Base-by-base conservation (phyloP, 306 rosid genomes). In the Lithocarpus polystachyus region DNA sequence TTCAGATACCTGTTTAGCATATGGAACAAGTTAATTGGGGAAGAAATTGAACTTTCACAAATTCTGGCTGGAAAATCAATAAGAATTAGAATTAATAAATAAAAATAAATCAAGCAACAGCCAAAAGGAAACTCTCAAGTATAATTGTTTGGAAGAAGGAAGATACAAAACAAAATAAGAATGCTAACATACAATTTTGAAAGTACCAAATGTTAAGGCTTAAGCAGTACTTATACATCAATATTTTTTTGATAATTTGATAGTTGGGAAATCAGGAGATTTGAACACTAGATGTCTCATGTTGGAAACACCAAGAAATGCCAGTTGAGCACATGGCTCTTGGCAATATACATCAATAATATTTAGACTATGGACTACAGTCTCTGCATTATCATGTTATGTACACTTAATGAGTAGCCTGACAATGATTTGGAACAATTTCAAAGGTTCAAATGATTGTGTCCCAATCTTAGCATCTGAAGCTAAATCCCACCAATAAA, bases 1-100 rank as follows among this genome's bases (percentile, higher is more conserved):
- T 37, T 37, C 11, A 37, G 45, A 37, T 37, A 37, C 45, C 45
- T 37, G 45, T 37, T 89, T 40, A n/a, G 52, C 53, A 88, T 59
- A 77, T 13, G 64, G 71, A 86, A 83, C 74, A 69, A 81, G 81
- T 82, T 75, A 85, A 20, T 60, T 57, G 35, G 33, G 67, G 72
- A 71, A 28, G 69, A 48, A 51, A 76, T 43, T 28, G 12, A 52
- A 56, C 71, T 65, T 65, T 33, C 15, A 65, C 24, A 65, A 65
- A 65, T 31, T 33, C 23, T 6, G 48, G 71, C 35, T 2, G 14
- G 71, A 65, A 65, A 31, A 40, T 31, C 18, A 2, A 65, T 28
- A 62, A 11, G 40, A 65, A 18, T 65, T 33, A 5, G 3, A 20
- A 6, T 45, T 20, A 29, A 65, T 15, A 60, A 60, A 60, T n/a